phyloP scores from a whole-genome alignment of 441 rosid species.

The Corymbia citriodora region DNA sequence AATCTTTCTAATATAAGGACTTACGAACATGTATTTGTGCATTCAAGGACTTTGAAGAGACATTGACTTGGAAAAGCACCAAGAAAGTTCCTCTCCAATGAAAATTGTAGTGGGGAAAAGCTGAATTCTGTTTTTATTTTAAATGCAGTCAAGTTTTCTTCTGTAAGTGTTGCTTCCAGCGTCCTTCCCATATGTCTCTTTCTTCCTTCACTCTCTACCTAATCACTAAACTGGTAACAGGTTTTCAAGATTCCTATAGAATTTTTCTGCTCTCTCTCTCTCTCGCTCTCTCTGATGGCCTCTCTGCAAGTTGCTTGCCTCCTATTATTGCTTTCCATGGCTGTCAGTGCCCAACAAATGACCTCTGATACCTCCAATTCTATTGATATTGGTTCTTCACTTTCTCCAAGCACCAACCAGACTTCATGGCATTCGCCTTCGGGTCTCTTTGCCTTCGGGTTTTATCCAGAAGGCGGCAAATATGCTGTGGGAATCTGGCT shows the following conservation, averaged over 20 bases:
- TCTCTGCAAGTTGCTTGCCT: background rate
- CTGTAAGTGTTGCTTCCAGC: background rate
- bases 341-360: background rate
- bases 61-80: no score
- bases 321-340: background rate
- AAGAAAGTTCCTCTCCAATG: background rate
- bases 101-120: background rate
- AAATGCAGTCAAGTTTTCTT: background rate
- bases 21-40: no score
- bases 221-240: background rate
- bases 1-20: no score
- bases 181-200: background rate
- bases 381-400: background rate
- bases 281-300: background rate
- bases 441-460: background rate
- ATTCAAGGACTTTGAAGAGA: background rate
- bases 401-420: background rate
- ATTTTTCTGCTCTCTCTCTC: background rate
- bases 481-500: background rate
- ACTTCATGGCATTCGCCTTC: background rate
- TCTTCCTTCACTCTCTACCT: background rate
- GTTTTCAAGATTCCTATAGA: background rate
- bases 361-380: background rate
- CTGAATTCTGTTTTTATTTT: background rate
- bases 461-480: background rate